A percentile compares a stretch with the other conserved stretches of the same genome.
Conservation (phyloP, 2,329 filamentous ascomycete species). For the Alternaria ethzedia region DNA sequence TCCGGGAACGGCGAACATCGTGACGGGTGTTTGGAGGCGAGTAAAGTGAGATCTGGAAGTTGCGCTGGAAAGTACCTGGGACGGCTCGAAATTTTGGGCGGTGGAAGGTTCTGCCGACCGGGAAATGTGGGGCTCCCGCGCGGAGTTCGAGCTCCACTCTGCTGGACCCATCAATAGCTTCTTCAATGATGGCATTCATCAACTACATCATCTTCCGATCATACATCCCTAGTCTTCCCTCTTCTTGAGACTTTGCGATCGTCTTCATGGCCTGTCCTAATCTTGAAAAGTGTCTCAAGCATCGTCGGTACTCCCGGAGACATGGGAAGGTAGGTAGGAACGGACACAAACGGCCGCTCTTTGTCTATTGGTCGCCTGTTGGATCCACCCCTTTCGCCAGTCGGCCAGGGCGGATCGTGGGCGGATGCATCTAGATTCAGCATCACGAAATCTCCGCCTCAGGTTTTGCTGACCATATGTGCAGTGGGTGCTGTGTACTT, state of each 20-base stretch:
- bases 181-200: background rate
- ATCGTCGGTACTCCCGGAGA: background rate
- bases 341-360: background rate
- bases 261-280: background rate
- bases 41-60: background rate
- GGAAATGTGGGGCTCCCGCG: constrained; percentile 25
- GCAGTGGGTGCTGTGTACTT: background rate
- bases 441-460: background rate
- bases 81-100: constrained; percentile 25
- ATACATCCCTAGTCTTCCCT: background rate
- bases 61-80: background rate
- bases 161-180: background rate
- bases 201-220: fast-evolving
- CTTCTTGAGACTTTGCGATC: fast-evolving
- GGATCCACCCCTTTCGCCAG: background rate
- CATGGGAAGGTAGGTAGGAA: background rate
- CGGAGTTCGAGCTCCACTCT: constrained; percentile 14
- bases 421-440: background rate
- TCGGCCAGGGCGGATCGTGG: background rate
- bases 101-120: constrained; percentile 22
- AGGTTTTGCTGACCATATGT: background rate
- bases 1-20: constrained; percentile 91
- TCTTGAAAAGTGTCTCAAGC: fast-evolving
- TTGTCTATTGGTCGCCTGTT: background rate
- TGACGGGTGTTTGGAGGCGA: background rate